phyloP scores from a whole-genome alignment of 495 filamentous ascomycete genomes.

The Trichoderma orchidacearum region DNA sequence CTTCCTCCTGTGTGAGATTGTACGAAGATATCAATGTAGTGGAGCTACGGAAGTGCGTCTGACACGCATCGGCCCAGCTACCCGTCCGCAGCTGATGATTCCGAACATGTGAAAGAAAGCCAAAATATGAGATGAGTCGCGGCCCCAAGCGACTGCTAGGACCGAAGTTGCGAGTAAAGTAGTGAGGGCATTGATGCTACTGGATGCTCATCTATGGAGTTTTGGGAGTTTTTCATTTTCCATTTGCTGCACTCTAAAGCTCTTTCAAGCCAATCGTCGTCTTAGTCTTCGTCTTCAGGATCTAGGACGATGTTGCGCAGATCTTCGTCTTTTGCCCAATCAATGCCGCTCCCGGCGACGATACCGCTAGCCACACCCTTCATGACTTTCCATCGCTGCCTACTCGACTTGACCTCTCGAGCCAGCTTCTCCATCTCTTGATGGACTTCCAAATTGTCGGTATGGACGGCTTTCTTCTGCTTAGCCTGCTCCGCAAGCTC shows the following conservation, averaged over 20 bases:
- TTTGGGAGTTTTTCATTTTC: no score
- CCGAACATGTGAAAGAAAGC: background rate
- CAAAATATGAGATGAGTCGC: no score
- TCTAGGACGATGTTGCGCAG: constrained; percentile 65
- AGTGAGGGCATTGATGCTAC: no score
- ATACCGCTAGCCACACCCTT: constrained; percentile 61
- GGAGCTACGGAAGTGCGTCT: background rate
- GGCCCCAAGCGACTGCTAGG: no score
- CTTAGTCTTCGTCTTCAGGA: constrained; percentile 35
- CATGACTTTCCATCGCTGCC: constrained; percentile 55
- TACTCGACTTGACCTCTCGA: constrained; percentile 37
- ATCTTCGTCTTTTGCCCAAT: constrained; percentile 63
- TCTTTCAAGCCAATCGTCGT: background rate
- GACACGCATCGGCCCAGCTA: background rate
- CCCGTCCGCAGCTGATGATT: background rate
- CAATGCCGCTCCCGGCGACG: constrained; percentile 69
- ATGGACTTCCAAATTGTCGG: constrained; percentile 35
- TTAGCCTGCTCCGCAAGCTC: constrained; percentile 44
- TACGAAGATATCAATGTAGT: background rate
- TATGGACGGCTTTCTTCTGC: constrained; percentile 29
- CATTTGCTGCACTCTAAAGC: no score
- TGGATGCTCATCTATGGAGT: no score
- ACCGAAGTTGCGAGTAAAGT: no score
- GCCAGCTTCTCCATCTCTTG: constrained; percentile 41
- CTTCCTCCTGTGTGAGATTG: background rate